phyloP scores from a whole-genome alignment of 192 early-diverging fungal species.

The Linnemannia exigua region DNA sequence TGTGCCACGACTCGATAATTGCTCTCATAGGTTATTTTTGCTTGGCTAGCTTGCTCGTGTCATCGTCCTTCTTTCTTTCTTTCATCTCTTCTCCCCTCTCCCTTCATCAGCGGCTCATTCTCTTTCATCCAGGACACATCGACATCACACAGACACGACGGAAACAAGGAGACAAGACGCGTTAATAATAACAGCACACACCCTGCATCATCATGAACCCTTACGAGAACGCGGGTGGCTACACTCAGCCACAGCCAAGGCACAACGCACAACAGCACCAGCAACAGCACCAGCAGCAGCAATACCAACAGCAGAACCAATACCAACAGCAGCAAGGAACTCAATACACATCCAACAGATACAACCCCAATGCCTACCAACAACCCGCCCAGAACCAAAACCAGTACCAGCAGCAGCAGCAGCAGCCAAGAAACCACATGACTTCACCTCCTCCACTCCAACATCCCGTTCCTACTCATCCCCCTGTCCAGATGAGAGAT shows the following conservation, averaged over 20 bases:
- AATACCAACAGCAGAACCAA: conserved; percentile 26
- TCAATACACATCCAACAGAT: conserved; percentile 35
- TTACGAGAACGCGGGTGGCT: conserved; percentile 44
- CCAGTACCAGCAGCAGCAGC: conserved; percentile 30
- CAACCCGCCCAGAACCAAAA: conserved; percentile 21
- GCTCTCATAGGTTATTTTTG: background rate
- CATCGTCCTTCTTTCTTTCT: conserved; percentile 1
- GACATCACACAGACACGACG: background rate
- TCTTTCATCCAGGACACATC: conserved; percentile 8
- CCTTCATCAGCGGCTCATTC: background rate
- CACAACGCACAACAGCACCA: conserved; percentile 45
- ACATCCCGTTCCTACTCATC: conserved; percentile 73
- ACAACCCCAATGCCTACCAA: conserved; percentile 52
- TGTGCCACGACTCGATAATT: background rate
- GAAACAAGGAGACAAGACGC: background rate
- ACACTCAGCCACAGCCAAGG: conserved; percentile 42
- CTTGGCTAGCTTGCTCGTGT: background rate
- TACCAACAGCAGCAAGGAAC: conserved; percentile 19
- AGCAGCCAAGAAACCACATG: conserved; percentile 40
- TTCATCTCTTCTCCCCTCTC: background rate
- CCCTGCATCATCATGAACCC: conserved; percentile 32
- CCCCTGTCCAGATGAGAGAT: conserved; percentile 69
- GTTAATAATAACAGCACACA: background rate
- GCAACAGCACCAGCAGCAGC: conserved; percentile 27
- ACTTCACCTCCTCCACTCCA: conserved; percentile 70